Evolutionary conservation across 2,329 filamentous ascomycete genomes (phyloP), one percentile per base, ranked within the genome.

Genomic region (Lasiodiplodia hormozganensis): DNA sequence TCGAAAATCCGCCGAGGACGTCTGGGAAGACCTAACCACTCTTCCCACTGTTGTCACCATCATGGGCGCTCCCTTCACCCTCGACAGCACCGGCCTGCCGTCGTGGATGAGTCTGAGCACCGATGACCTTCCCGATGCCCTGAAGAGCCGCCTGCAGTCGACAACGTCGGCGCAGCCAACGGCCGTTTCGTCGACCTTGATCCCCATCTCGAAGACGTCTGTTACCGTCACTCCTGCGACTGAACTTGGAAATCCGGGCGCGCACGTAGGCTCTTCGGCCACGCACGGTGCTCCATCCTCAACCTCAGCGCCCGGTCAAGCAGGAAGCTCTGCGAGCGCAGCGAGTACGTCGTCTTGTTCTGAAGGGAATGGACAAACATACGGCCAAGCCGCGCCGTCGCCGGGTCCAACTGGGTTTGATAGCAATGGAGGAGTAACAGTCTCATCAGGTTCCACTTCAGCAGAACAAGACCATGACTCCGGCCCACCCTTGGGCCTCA

Each of bases 351-450:
- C 23, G 11, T 34, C 38, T 14, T 14, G 23, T 25, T 31, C 58
- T 49, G 38, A 28, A n/a, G 40, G 25, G 23, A 3, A 34, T 34
- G 38, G 21, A 43, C 25, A 31, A 23, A 21, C 57, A 40, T 21
- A 51, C n/a, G 58, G 58, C 28, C 40, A 25, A 34, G 40, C 40
- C 40, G 14, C 11, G 40, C 36, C 25, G 3, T n/a, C 57, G 23
- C 28, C 8, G 40, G 10, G 14, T 18, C 34, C 21, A 11, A 25
- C 38, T 21, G 57, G 40, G 18, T 43, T 10, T 12, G 8, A n/a
- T 34, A 49, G 18, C 18, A 62, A 62, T 18, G 58, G 58, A 43
- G 58, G 25, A 62, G 58, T 62, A 62, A 62, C 58, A 49, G 12
- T 14, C 21, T 25, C 40, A 49, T 28, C 58, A 62, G 58, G 8